Conservation (phyloP, 139 green algal species). For the Limnomonas spitsbergensis region DNA sequence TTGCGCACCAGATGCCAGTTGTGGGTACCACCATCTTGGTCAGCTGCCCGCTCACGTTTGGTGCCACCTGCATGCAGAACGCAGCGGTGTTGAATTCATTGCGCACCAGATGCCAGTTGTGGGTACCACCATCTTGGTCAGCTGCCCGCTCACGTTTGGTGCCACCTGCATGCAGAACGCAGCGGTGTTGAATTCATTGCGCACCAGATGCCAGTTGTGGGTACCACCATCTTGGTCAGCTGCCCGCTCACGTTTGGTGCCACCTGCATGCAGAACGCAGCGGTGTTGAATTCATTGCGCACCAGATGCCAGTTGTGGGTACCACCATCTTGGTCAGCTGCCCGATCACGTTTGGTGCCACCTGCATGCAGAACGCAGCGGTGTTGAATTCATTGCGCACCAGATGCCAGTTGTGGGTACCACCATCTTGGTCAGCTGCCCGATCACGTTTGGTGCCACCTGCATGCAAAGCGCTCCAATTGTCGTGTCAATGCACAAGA, state of each 20-base stretch:
- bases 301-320: not conserved
- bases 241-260: not conserved
- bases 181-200: too few relatives aligned
- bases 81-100: too few relatives aligned
- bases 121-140: not conserved
- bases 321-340: not conserved
- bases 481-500: too few relatives aligned
- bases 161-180: not conserved
- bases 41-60: not conserved
- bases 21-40: not conserved
- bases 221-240: not conserved
- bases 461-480: too few relatives aligned
- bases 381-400: too few relatives aligned
- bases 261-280: too few relatives aligned
- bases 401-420: slow-evolving; percentile 6
- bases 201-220: slow-evolving; percentile 3
- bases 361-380: too few relatives aligned
- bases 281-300: too few relatives aligned
- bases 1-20: slow-evolving; percentile 11
- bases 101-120: slow-evolving; percentile 5
- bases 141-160: not conserved
- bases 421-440: not conserved
- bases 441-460: not conserved
- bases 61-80: not conserved
- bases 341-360: not conserved